A percentile compares a stretch with the other conserved stretches of the same genome.
Conservation (phyloP, 208 protist species). For the Trichomonas tenax region DNA sequence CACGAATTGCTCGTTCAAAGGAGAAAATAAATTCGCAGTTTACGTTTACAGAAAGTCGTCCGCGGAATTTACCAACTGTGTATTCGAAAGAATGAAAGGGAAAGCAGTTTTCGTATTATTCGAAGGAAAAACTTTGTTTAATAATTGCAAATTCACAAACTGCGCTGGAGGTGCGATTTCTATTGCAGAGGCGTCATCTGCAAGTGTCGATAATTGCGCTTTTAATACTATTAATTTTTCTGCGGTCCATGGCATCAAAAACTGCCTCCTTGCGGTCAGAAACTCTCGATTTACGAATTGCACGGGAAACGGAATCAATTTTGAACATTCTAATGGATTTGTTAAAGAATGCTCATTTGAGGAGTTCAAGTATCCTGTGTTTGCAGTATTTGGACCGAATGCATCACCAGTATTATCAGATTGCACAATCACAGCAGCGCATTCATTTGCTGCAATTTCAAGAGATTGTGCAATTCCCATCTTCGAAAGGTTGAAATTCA, state of each 20-base stretch:
- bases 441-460: not conserved
- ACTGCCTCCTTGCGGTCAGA: not conserved
- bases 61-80: not conserved
- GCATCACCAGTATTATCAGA: not conserved
- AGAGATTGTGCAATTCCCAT: not conserved
- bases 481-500: not conserved
- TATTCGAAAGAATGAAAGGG: not conserved
- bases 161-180: not conserved
- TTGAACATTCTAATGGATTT: not conserved
- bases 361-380: not conserved
- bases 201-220: not conserved
- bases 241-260: not conserved
- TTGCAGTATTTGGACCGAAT: not conserved
- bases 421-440: not conserved
- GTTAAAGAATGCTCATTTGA: not conserved
- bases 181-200: not conserved
- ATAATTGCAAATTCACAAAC: not conserved
- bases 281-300: not conserved
- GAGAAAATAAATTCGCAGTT: not conserved
- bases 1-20: not conserved
- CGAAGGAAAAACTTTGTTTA: not conserved
- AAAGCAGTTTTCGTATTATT: slow-evolving; percentile 1
- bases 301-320: not conserved
- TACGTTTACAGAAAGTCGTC: not conserved
- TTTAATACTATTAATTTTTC: not conserved